Percentiles rank a stretch among this genome's conserved stretches.
These are phyloP conservation scores for Neofusicoccum ribis DNA, from an alignment of 2,329 filamentous ascomycete genomes.

Conservation along the genomic window DNA sequence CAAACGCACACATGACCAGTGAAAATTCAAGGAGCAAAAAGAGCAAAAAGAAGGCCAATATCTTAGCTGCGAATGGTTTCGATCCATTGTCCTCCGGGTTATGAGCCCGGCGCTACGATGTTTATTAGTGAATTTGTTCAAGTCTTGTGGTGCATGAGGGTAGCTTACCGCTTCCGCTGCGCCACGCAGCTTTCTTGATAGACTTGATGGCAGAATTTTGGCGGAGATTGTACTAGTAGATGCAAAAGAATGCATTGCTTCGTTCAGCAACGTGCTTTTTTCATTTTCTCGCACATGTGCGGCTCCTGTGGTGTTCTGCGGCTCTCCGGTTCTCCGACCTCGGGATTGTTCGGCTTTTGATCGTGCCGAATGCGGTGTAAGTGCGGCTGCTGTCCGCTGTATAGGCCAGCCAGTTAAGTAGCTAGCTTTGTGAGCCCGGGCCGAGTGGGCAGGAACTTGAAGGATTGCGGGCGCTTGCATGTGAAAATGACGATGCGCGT, in stretches of 20 bases:
- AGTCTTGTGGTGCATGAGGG: not conserved
- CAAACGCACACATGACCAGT: not conserved
- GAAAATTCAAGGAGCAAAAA: not conserved
- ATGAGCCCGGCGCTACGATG: conserved; percentile 30
- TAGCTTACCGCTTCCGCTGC: conserved; percentile 17
- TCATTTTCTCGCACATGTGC: not conserved
- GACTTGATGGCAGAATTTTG: not conserved
- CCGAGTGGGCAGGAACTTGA: not conserved
- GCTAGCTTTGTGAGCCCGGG: not conserved
- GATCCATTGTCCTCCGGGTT: conserved; percentile 35
- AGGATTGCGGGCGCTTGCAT: not conserved
- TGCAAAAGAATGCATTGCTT: not conserved
- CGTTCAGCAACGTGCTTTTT: not conserved
- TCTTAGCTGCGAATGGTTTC: conserved; percentile 26
- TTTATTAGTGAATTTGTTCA: not conserved
- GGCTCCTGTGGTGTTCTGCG: not conserved
- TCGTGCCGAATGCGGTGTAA: not conserved
- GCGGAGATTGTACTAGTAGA: not conserved
- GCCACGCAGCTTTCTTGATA: conserved; percentile 17
- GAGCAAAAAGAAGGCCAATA: not conserved
- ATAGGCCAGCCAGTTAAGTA: too few relatives aligned
- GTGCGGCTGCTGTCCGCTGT: not conserved
- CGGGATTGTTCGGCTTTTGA: not conserved
- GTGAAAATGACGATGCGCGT: not conserved
- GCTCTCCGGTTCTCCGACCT: conserved; percentile 5